Base-by-base conservation (phyloP, 2,329 filamentous ascomycete genomes). In the Pyrenochaeta sp. region DNA sequence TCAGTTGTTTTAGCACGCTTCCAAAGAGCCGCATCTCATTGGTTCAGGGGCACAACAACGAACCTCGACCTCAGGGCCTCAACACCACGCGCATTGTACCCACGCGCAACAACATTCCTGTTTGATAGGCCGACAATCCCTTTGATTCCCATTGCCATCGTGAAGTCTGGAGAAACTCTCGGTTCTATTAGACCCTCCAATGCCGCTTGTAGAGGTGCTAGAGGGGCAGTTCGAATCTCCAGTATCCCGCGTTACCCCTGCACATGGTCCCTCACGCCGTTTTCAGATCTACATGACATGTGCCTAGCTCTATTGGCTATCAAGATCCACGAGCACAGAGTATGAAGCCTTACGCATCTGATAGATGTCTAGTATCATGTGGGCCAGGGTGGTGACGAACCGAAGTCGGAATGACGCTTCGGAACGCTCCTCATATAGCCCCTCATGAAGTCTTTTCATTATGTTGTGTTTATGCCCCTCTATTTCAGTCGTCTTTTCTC, bases 291-390 rank as follows among this genome's bases (percentile, higher is more conserved):
- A 46, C 57, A 45, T 52, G 51, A 48, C 72, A 74, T 75, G 72
- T 74, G 72, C 58, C 56, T 60, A 42, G 53, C 45, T 71, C 54
- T 36, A 74, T 74, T 74, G 72, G 72, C 58, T 72, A 47, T 27
- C 55, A 69, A 44, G 21, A 43, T 21, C 53, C 50, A 53, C 51
- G 27, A 49, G 47, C 37, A 45, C 36, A 30, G 36, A 61, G 37
- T 36, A 49, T 53, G 51, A 52, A 52, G 54, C 48, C 54, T 61
- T 60, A 54, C 53, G 53, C 58, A 54, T 56, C 58, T 61, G 59
- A 57, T 53, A 60, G 51, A 45, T 48, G 51, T 54, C 50, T 61
- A 63, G 58, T 54, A 71, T 73, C 71, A 75, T 72, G 71, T 69
- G 69, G 65, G 57, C 52, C 49, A 62, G 51, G 32, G 57, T 60